These are phyloP conservation scores for Phytophthora macrochlamydospora DNA, from an alignment of 352 stramenopile genomes.

Conservation along the genomic window DNA sequence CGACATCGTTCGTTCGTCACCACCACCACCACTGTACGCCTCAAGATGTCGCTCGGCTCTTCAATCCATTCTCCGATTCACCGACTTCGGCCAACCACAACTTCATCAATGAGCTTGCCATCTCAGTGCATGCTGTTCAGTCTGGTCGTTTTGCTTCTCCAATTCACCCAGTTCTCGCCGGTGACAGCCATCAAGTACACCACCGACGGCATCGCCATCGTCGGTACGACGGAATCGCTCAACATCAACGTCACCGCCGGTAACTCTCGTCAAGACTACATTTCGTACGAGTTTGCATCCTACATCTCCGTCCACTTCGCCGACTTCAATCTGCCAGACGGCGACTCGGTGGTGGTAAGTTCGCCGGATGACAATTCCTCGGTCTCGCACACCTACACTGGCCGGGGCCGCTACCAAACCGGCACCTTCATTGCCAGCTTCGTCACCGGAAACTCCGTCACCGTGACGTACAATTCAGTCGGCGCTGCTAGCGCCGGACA, in stretches of 20 bases:
- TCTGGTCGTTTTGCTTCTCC: conserved; percentile 9
- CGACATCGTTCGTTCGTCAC: background rate
- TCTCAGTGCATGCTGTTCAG: background rate
- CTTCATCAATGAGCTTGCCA: background rate
- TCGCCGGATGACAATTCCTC: conserved; percentile 31
- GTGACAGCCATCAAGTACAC: conserved; percentile 27
- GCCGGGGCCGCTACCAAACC: conserved; percentile 35
- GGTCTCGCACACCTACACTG: conserved; percentile 40
- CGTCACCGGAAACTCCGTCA: conserved; percentile 44
- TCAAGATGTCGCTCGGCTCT: background rate
- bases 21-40: conserved; percentile 16
- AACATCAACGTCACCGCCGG: conserved; percentile 32
- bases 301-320: conserved; percentile 67
- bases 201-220: conserved; percentile 39
- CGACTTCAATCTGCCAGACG: conserved; percentile 54
- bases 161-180: background rate
- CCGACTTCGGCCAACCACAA: no score
- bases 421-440: conserved; percentile 55
- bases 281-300: conserved; percentile 49
- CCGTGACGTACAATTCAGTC: conserved; percentile 49
- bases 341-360: conserved; percentile 54
- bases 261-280: conserved; percentile 34
- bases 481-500: conserved; percentile 3
- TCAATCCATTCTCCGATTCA: no score
- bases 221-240: conserved; percentile 40